These are phyloP conservation scores for Camptophora hylomeconis DNA, from an alignment of 2,329 filamentous ascomycete species.

Conservation along the genomic window DNA sequence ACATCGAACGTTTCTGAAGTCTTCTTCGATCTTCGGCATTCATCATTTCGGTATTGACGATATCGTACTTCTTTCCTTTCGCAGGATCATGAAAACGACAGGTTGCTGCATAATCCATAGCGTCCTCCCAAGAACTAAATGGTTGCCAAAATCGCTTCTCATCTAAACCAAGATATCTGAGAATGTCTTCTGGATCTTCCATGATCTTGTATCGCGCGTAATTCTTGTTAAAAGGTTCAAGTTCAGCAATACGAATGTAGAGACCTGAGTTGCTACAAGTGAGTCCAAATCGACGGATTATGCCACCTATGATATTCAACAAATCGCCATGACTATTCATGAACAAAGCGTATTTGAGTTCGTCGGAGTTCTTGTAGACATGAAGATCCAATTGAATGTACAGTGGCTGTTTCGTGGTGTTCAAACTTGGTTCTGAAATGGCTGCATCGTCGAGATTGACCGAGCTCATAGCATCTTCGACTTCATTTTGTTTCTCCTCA, in stretches of 20 bases:
- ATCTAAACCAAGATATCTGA: slow-evolving; percentile 40
- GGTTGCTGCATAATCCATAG: slow-evolving; percentile 27
- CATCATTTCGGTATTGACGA: slow-evolving; percentile 19
- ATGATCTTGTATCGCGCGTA: slow-evolving; percentile 46
- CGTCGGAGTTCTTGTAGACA: slow-evolving; percentile 31
- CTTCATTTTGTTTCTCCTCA: background rate
- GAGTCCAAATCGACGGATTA: slow-evolving; percentile 52
- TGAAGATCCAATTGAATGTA: slow-evolving; percentile 60
- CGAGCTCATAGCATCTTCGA: background rate
- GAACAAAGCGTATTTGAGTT: slow-evolving; percentile 52
- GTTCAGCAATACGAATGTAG: slow-evolving; percentile 53
- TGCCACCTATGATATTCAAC: slow-evolving; percentile 52
- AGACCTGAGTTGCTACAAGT: slow-evolving; percentile 52
- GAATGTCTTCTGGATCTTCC: slow-evolving; percentile 38
- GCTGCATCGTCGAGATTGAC: background rate
- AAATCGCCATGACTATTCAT: slow-evolving; percentile 60
- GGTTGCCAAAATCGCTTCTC: slow-evolving; percentile 36
- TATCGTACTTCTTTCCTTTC: slow-evolving; percentile 6
- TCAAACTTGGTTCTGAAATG: background rate
- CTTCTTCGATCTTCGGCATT: slow-evolving; percentile 17
- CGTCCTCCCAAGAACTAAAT: slow-evolving; percentile 30
- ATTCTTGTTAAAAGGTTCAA: slow-evolving; percentile 41
- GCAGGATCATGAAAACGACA: slow-evolving; percentile 34
- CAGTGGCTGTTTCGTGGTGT: background rate
- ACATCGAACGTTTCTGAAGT: slow-evolving; percentile 21